Evolutionary conservation across 768 basidiomycete genomes (phyloP), one percentile per base, ranked within the genome.

Genomic region (Austroboletus eburneus): DNA sequence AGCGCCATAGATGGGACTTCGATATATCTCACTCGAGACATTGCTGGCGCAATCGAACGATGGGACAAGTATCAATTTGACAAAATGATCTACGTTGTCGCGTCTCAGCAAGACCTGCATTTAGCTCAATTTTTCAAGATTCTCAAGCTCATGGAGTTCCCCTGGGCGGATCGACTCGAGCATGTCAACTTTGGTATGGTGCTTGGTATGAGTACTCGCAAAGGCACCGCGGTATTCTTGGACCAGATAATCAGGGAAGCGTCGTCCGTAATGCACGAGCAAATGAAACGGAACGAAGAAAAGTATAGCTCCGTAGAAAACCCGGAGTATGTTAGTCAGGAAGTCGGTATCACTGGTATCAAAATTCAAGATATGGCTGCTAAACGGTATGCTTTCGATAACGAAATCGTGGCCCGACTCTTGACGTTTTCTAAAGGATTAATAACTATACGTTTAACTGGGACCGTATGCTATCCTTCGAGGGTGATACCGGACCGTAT

Each of bases 361-460:
- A 98, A 97, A 73, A 93, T 99, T 49, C 96, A 99, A 68, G 93
- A 96, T 63, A 93, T 95, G 91, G 78, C 87, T 35, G 91, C 91
- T 13, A 95, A 91, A 66, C 75, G 92, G 92, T 92, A 53, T 37
- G 79, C 45, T 10, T 32, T 37, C 44, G 45, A 21, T 3, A n/a
- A 20, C 1, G 1, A n/a, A 16, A 2, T 16, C 1, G 12, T 6
- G 5, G 27, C 27, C 10, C 2, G 12, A 18, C 20, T 8, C 5
- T 30, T 42, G n/a, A 36, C 32, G 0, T 34, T 29, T 13, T 41
- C 18, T 5, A 6, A 54, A 95, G 93, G 50, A 87, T 96, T 63
- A 94, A 93, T 69, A 92, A 96, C 71, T 98, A 98, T 71, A 85
- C 78, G 2, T 99, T 96, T 71, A 88, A 92, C 67, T 90, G 90